phyloP scores from a whole-genome alignment of 2,329 filamentous ascomycete species.

The Fusarium sacchari region DNA sequence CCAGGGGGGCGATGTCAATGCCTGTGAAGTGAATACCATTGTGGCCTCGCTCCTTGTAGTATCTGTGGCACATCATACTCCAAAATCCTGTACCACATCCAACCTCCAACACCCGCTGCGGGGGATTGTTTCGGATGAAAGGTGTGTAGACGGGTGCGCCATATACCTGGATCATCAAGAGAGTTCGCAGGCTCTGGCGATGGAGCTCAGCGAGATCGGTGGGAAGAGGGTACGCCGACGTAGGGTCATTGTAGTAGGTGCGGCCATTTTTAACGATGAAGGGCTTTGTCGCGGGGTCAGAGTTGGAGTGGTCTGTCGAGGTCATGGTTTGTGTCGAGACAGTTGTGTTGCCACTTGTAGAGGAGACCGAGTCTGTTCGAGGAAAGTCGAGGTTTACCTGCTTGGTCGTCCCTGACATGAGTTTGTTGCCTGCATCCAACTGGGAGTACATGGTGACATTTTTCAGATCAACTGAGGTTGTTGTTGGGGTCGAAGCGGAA shows the following conservation, averaged over 20 bases:
- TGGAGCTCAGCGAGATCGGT: slow-evolving; percentile 89
- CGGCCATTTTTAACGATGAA: slow-evolving; percentile 81
- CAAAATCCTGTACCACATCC: slow-evolving; percentile 90
- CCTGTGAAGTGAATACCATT: slow-evolving; percentile 81
- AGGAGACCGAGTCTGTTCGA: slow-evolving; percentile 59
- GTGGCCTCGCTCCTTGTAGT: slow-evolving; percentile 76
- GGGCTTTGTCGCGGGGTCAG: slow-evolving; percentile 59
- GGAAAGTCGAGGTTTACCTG: slow-evolving; percentile 50
- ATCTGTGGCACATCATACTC: slow-evolving; percentile 87
- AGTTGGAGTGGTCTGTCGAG: slow-evolving; percentile 59
- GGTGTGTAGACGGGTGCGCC: slow-evolving; percentile 82
- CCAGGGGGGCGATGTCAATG: slow-evolving; percentile 80
- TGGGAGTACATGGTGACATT: slow-evolving; percentile 52
- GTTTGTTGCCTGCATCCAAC: slow-evolving; percentile 46
- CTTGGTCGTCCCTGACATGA: slow-evolving; percentile 42
- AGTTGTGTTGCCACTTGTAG: slow-evolving; percentile 56
- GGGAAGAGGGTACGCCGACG: slow-evolving; percentile 83
- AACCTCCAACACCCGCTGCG: slow-evolving; percentile 82
- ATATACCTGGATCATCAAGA: slow-evolving; percentile 83
- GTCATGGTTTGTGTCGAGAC: slow-evolving; percentile 58
- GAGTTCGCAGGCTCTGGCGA: slow-evolving; percentile 84
- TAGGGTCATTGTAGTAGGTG: slow-evolving; percentile 80
- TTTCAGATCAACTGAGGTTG: slow-evolving; percentile 44
- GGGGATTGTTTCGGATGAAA: slow-evolving; percentile 71
- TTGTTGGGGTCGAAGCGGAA: slow-evolving; percentile 17